These are phyloP conservation scores for Clathrospora elynae DNA, from an alignment of 2,329 filamentous ascomycete species.

Conservation along the genomic window DNA sequence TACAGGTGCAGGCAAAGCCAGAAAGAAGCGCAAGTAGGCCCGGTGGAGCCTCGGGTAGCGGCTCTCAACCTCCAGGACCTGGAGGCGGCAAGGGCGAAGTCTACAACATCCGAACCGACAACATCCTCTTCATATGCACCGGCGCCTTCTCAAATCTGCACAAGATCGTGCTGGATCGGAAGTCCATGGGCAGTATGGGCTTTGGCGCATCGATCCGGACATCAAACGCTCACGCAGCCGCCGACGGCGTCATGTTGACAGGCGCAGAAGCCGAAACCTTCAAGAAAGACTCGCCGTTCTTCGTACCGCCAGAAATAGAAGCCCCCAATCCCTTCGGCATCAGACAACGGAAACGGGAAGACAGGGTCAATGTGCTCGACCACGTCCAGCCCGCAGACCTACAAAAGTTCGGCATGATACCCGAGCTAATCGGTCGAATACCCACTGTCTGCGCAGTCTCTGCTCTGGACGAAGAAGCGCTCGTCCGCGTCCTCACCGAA, in stretches of 20 bases:
- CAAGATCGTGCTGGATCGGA: slow-evolving; percentile 83
- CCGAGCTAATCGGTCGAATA: slow-evolving; percentile 92
- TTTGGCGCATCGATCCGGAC: slow-evolving; percentile 83
- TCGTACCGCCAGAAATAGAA: slow-evolving; percentile 45
- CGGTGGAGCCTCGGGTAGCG: slow-evolving; percentile 28
- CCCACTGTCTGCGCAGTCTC: slow-evolving; percentile 87
- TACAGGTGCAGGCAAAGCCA: slow-evolving; percentile 88
- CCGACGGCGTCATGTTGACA: slow-evolving; percentile 63
- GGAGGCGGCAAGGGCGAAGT: slow-evolving; percentile 59
- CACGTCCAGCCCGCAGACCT: slow-evolving; percentile 76
- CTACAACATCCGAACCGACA: slow-evolving; percentile 84
- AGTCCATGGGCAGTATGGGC: slow-evolving; percentile 84
- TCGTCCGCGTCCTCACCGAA: slow-evolving; percentile 89
- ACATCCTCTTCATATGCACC: slow-evolving; percentile 96
- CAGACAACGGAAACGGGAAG: slow-evolving; percentile 26
- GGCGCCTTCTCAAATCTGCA: slow-evolving; percentile 94
- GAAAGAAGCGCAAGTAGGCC: slow-evolving; percentile 59
- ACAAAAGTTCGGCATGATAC: slow-evolving; percentile 87
- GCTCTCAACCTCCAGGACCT: slow-evolving; percentile 23
- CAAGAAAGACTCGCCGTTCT: slow-evolving; percentile 64
- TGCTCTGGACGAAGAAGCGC: slow-evolving; percentile 68
- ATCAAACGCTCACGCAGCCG: slow-evolving; percentile 54
- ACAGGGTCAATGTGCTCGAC: slow-evolving; percentile 65
- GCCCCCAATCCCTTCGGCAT: slow-evolving; percentile 30
- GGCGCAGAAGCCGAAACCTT: slow-evolving; percentile 63